Base-by-base conservation (phyloP, 495 filamentous ascomycete species). In the Tuber magnatum region DNA sequence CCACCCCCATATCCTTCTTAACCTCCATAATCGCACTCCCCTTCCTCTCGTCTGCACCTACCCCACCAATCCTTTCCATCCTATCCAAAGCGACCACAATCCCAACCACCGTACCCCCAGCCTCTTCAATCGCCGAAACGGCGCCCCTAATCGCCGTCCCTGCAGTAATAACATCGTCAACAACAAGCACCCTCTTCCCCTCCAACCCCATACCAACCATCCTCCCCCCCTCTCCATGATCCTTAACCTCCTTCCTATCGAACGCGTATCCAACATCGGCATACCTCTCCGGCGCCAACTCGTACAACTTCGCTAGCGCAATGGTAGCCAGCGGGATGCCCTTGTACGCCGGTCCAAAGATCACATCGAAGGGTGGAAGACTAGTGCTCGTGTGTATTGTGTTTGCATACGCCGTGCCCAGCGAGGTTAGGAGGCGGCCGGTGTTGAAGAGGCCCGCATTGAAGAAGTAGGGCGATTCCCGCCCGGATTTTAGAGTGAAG, bases 401-500 rank as follows among this genome's bases (percentile, higher is more conserved):
- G 69, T 90, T 87, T 10, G 94, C 94, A 83, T 93, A 98, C 68
- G 94, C 93, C 68, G 88, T 86, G 73, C 90, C 87, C 76, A 95
- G 89, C 75, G 92, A 88, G 74, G 87, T 86, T 74, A 95, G 88
- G 32, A 97, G 88, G 75, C 89, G 85, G 40, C 89, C 91, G 38
- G 88, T 89, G 86, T 94, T 91, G 86, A 97, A 93, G 79, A 91
- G 88, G 44, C 93, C 93, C 28, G 94, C 92, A 84, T 95, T 96
- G 90, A 98, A 97, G 88, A 99, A 97, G 89, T 98, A 97, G n/a
- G 95, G 94, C 10, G 93, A 97, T 81, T 90, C 88, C 77, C 95
- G 93, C 79, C 91, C 91, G 73, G 94, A 97, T 85, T 99, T 99
- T 77, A 99, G 87, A 73, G 89, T 90, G 87, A 91, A 97, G 80